A percentile compares a stretch with the other conserved stretches of the same genome.
These are phyloP conservation scores for Fusarium illudens DNA, from an alignment of 2,329 filamentous ascomycete species.

Conservation along the genomic window DNA sequence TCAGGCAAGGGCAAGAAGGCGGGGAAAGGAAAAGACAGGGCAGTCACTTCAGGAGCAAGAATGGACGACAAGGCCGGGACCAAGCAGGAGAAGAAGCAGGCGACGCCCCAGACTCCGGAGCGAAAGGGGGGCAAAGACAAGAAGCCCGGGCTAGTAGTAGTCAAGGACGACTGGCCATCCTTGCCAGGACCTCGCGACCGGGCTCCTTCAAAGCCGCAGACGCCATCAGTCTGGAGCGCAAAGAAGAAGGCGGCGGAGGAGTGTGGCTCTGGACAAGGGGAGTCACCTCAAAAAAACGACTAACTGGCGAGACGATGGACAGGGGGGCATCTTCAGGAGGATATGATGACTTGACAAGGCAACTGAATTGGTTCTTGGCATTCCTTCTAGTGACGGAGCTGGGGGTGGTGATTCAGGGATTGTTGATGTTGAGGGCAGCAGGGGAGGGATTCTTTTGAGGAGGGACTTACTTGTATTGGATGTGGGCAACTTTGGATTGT, in stretches of 20 bases:
- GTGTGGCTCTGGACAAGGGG: not conserved
- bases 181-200: constrained; percentile 39
- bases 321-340: not conserved
- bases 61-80: constrained; percentile 8
- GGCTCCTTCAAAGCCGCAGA: constrained; percentile 32
- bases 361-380: not conserved
- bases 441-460: constrained; percentile 2
- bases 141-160: constrained; percentile 19
- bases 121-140: constrained; percentile 8
- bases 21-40: constrained; percentile 28
- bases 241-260: constrained; percentile 26
- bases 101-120: constrained; percentile 22
- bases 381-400: not conserved
- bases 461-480: constrained; percentile 26
- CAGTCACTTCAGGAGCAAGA: constrained; percentile 1
- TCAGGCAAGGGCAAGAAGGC: not conserved
- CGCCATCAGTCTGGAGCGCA: constrained; percentile 32
- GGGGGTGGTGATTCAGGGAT: not conserved
- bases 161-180: constrained; percentile 41
- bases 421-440: constrained; percentile 1
- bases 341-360: not conserved
- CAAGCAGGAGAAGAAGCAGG: constrained; percentile 6
- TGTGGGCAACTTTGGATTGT: constrained; percentile 32
- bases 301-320: not conserved
- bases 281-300: constrained; percentile 23